Percentiles rank a stretch among this genome's conserved stretches.
Conservation (phyloP, 768 basidiomycete genomes). For the Glaciozyma antarctica region DNA sequence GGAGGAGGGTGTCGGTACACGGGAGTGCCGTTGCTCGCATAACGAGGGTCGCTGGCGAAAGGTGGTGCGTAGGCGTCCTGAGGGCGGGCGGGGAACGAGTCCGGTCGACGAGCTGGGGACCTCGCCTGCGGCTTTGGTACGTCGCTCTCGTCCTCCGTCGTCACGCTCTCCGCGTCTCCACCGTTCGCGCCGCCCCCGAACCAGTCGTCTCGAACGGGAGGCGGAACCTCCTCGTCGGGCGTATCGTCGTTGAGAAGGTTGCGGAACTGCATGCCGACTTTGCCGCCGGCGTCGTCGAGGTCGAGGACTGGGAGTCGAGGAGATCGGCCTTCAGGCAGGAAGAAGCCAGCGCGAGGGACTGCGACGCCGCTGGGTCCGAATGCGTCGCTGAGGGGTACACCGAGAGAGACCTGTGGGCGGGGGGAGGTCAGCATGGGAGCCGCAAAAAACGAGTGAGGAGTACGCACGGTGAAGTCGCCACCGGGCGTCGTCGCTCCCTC, state of each 20-base stretch:
- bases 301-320: constrained; percentile 4
- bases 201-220: constrained; percentile 22
- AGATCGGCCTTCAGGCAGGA: constrained; percentile 10
- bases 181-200: constrained; percentile 10
- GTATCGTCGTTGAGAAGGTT: constrained; percentile 32
- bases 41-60: too few species aligned
- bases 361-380: background rate
- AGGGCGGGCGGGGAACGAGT: too few species aligned
- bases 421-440: background rate
- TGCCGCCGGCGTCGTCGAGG: background rate
- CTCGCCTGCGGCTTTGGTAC: background rate
- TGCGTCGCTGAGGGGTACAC: constrained; percentile 1
- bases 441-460: too few species aligned
- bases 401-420: background rate
- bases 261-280: constrained; percentile 30
- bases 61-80: too few species aligned
- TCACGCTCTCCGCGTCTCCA: constrained; percentile 1
- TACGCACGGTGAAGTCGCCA: background rate
- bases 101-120: too few species aligned
- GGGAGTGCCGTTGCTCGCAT: too few species aligned
- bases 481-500: background rate
- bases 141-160: constrained; percentile 9
- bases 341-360: constrained; percentile 19
- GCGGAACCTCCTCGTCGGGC: constrained; percentile 13
- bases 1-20: too few species aligned